Conservation (phyloP, 768 basidiomycete species). For the Trametes cingulata region DNA sequence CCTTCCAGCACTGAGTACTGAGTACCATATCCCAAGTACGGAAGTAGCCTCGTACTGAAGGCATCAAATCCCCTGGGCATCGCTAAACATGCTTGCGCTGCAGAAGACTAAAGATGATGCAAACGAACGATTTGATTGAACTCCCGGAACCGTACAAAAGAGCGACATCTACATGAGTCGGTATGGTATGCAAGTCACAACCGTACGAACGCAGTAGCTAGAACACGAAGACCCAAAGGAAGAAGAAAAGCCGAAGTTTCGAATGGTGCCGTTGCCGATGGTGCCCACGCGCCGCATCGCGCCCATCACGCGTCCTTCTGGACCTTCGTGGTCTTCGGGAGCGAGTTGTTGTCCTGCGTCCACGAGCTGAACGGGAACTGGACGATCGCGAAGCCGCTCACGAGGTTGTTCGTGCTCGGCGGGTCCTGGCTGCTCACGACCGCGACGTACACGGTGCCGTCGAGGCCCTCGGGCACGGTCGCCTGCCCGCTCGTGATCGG, state of each 20-base stretch:
- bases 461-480: constrained; percentile 38
- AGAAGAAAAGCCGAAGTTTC: neutral
- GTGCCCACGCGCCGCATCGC: neutral
- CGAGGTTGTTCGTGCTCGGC: constrained; percentile 40
- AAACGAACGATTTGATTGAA: too few relatives aligned
- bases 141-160: neutral
- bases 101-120: too few relatives aligned
- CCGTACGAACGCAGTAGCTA: neutral
- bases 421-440: constrained; percentile 44
- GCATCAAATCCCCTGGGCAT: too few relatives aligned
- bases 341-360: neutral
- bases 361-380: constrained; percentile 21
- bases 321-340: neutral
- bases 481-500: constrained; percentile 27
- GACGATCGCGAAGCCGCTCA: constrained; percentile 57
- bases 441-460: constrained; percentile 18
- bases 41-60: too few relatives aligned
- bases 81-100: neutral
- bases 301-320: neutral
- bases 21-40: too few relatives aligned
- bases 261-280: neutral
- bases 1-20: too few relatives aligned
- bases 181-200: neutral
- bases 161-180: neutral
- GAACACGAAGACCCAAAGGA: neutral